Evolutionary conservation across 1,139 yeast genomes (phyloP), one percentile per base, ranked within the genome.

Genomic region (Spathaspora sp.): DNA sequence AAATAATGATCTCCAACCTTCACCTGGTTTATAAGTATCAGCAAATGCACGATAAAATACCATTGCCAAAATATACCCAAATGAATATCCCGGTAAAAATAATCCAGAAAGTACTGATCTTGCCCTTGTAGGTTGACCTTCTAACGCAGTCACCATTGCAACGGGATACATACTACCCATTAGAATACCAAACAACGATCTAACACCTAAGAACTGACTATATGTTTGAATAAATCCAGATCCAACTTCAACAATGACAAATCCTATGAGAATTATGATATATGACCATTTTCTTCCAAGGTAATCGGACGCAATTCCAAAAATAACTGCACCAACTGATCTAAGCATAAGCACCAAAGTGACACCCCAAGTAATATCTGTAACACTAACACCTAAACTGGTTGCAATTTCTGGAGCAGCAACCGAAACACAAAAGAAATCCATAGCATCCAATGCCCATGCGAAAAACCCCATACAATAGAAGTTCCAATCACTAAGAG

Each of bases 401-500:
- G 60, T 54, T 4, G 93, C 88, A 45, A 86, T 73, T 9, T 64
- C 67, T 1, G 81, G 54, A 16, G 84, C 84, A 50, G 84, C 78
- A 40, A 84, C 72, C 6, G 88, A 80, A n/a, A 85, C 86, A 25
- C 84, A 74, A 63, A 86, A 87, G 64, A 84, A 87, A 64, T 86
- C 95, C 63, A 86, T 75, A 2, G 95, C 86, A 61, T 86, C 95
- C 78, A 88, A 78, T 4, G 89, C 76, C 95, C 95, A 87, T 26
- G 87, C 89, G 50, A 74, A 59, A 56, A 82, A 81, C 2, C 89
- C 90, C 39, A 83, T 71, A 24, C 71, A 49, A 58, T 85, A 83
- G 61, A 83, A 80, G 45, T 78, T 70, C 89, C 90, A 70, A 45
- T 64, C 68, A 58, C 58, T 47, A 50, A 56, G 51, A 5, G 57